Conservation (phyloP, 345 rosid genomes). For the Erodium maritimum region DNA sequence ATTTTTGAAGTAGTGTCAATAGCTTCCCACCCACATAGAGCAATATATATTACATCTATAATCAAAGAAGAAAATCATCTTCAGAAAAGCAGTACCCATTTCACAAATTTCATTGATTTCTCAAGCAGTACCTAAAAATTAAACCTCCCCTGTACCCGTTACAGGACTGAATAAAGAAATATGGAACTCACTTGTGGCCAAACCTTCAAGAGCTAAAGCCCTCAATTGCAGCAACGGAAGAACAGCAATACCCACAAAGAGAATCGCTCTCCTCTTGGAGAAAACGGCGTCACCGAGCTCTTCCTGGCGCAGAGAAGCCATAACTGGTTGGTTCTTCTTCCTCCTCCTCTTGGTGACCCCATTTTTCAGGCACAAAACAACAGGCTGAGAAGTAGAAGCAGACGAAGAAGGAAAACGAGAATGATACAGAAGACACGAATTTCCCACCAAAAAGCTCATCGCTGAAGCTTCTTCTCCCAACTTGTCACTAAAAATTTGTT, state of each 20-base stretch:
- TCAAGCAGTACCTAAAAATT: background rate
- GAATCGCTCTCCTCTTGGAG: conserved; percentile 36
- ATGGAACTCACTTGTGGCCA: conserved; percentile 23
- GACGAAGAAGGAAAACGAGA: conserved; percentile 17
- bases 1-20: too few relatives aligned
- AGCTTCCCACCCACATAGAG: too few relatives aligned
- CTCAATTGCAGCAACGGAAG: conserved; percentile 49
- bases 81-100: background rate
- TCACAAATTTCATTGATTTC: too few relatives aligned
- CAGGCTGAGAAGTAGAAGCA: conserved; percentile 18
- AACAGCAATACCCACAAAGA: conserved; percentile 55
- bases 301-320: conserved; percentile 27
- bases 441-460: conserved; percentile 38
- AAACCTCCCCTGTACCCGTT: background rate
- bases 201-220: conserved; percentile 32
- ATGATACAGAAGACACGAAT: conserved; percentile 23
- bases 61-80: background rate
- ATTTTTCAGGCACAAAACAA: conserved; percentile 18
- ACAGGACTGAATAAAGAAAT: background rate
- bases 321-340: conserved; percentile 24
- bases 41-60: background rate
- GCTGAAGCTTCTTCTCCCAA: background rate
- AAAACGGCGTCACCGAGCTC: conserved; percentile 16
- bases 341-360: conserved; percentile 26
- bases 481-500: background rate